Evolutionary conservation across 2,329 filamentous ascomycete genomes (phyloP), one percentile per base, ranked within the genome.

Genomic region (Stagonosporopsis tanaceti): DNA sequence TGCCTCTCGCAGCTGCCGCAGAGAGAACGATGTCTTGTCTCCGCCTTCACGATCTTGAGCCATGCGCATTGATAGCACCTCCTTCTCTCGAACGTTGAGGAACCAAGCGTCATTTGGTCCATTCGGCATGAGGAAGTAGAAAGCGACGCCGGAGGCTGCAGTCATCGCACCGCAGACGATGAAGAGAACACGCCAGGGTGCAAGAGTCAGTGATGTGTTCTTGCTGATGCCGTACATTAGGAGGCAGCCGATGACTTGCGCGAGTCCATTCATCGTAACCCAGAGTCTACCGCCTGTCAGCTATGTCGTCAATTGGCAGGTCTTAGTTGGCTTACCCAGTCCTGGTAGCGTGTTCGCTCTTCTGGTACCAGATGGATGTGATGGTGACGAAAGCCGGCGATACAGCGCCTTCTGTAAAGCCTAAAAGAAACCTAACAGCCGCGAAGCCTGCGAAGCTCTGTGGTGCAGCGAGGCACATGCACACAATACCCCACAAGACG

Each of bases 211-310:
- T 2, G 65, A 63, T 0, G 59, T 64, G 51, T 80, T 77, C 34
- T 54, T 48, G 37, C 80, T 82, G 48, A 84, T 81, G 34, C 81
- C 80, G 61, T 83, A 83, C 79, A 82, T 82, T n/a, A 82, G 71
- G 5, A 82, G 59, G 27, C 72, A 77, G 9, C 81, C 80, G 35
- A 80, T 59, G 28, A 82, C 72, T 60, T 82, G 80, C 0, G 81
- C 79, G 2, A 82, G 38, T 3, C 79, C 80, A 59, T 81, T 80
- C 74, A 79, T 79, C 6, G 74, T 78, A 11, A 82, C 75, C 79
- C 79, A 81, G 30, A 76, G 67, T 9, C 71, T 74, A 15, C 32
- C 12, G 11, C 5, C 24, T 6, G 12, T 59, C 34, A 47, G 44
- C 3, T 39, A n/a, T 6, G 15, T 14, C 1, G 28, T 14, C 25